These are phyloP conservation scores for Hydnum rufescens DNA, from an alignment of 768 basidiomycete species.

Conservation along the genomic window DNA sequence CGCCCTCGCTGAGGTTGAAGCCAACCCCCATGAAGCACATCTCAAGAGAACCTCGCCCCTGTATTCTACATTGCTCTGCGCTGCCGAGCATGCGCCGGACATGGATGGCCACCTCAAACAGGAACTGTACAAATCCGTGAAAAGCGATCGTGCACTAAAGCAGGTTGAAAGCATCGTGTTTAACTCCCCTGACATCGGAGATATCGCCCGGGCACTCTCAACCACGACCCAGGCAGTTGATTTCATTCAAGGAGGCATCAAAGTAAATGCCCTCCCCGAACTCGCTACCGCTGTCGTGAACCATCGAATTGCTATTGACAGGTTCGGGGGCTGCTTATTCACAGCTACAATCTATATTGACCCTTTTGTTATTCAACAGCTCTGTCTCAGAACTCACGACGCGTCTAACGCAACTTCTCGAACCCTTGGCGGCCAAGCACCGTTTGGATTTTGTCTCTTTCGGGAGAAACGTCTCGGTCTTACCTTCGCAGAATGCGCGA, in stretches of 20 bases:
- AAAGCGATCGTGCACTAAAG: conserved; percentile 28
- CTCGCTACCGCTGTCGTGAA: conserved; percentile 48
- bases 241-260: conserved; percentile 27
- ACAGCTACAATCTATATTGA: not conserved
- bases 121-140: conserved; percentile 27
- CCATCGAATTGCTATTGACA: conserved; percentile 45
- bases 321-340: not conserved
- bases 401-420: conserved; percentile 3
- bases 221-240: conserved; percentile 68
- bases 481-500: not conserved
- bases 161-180: conserved; percentile 26
- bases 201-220: conserved; percentile 26
- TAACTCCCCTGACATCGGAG: not conserved
- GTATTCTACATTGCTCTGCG: conserved; percentile 45
- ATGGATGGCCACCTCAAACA: conserved; percentile 29
- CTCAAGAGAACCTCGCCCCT: conserved; percentile 38
- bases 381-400: conserved; percentile 8
- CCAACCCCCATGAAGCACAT: conserved; percentile 29
- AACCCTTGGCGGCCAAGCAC: conserved; percentile 5
- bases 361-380: not conserved
- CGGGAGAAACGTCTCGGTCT: conserved; percentile 7
- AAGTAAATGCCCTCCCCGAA: conserved; percentile 67
- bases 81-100: conserved; percentile 37
- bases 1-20: conserved; percentile 47
- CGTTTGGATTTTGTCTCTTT: conserved; percentile 8